These are phyloP conservation scores for Lipomyces oligophaga DNA, from an alignment of 805 yeast genomes.

Conservation along the genomic window DNA sequence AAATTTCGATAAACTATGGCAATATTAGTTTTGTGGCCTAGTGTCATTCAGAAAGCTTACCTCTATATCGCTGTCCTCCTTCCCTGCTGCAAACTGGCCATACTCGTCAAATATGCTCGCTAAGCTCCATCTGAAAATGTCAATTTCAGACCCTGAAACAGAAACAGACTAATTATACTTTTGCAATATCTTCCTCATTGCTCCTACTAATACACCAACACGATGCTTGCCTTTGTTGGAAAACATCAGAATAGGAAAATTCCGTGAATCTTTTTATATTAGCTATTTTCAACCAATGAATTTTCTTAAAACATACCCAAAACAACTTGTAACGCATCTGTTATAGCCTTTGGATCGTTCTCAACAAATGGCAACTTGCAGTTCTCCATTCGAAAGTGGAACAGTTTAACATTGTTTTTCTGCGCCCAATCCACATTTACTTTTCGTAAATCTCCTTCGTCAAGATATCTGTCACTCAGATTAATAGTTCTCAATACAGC, in stretches of 20 bases:
- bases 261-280: conserved; percentile 42
- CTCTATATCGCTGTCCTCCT: conserved; percentile 87
- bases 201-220: conserved; percentile 89
- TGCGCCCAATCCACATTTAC: conserved; percentile 71
- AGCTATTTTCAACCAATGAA: not conserved
- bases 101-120: conserved; percentile 93
- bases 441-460: conserved; percentile 54
- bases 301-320: conserved; percentile 15
- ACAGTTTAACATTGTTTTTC: conserved; percentile 50
- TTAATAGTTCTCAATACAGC: not conserved
- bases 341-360: conserved; percentile 57
- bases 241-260: conserved; percentile 84
- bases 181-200: conserved; percentile 77
- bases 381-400: conserved; percentile 61
- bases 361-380: conserved; percentile 70
- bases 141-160: not conserved
- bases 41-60: conserved; percentile 16
- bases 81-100: conserved; percentile 86
- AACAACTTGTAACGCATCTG: conserved; percentile 38
- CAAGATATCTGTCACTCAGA: conserved; percentile 40
- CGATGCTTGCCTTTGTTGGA: conserved; percentile 98
- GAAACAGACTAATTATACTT: conserved; percentile 6
- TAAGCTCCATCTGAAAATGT: conserved; percentile 61
- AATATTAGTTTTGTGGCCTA: not conserved
- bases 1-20: conserved; percentile 67